phyloP scores from a whole-genome alignment of 331 rosid genomes.

The Spiraea crenata region DNA sequence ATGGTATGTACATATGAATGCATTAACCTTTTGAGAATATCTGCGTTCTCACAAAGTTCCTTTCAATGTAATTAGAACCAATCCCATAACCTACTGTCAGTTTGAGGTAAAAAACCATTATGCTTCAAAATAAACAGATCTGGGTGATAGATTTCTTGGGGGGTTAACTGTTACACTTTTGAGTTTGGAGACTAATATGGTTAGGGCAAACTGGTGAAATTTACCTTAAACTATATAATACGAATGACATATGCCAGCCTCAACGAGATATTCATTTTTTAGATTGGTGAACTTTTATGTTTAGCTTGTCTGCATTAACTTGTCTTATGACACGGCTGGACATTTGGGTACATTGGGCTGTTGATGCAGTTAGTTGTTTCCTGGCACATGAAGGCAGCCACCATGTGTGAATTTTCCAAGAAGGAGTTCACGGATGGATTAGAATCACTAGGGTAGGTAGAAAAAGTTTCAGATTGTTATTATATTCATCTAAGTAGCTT shows the following conservation, averaged over 20 bases:
- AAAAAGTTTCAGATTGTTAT: background rate
- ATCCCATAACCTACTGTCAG: background rate
- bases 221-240: background rate
- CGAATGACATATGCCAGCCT: background rate
- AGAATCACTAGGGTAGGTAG: conserved; percentile 76
- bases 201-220: background rate
- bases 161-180: conserved; percentile 1
- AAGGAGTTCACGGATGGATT: conserved; percentile 88
- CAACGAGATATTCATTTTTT: background rate
- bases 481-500: background rate
- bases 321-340: background rate
- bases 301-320: background rate
- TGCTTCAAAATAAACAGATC: background rate
- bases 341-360: conserved; percentile 24
- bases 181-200: background rate
- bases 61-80: background rate
- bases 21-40: background rate
- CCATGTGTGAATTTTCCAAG: conserved; percentile 99
- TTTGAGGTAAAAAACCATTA: background rate
- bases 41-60: background rate
- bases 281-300: background rate
- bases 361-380: conserved; percentile 90
- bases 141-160: background rate
- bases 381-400: conserved; percentile 99
- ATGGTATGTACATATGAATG: conserved; percentile 56